Evolutionary conservation across 2,329 filamentous ascomycete genomes (phyloP).

Genomic region (Fusarium sp.): DNA sequence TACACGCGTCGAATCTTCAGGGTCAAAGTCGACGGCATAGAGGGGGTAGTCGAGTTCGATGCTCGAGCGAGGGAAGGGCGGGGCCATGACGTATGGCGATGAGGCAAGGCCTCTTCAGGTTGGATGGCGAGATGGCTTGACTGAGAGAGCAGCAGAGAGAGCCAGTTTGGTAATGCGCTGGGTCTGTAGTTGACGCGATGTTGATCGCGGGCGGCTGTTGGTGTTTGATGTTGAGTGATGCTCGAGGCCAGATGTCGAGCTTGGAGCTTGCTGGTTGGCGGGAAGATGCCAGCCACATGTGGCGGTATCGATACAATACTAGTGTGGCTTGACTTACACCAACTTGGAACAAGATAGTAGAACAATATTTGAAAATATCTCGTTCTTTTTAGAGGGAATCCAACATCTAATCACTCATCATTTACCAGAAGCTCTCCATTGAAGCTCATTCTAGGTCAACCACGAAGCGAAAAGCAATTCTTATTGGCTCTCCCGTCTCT

Average conservation of each 20-base stretch:
- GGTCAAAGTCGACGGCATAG: conserved; percentile 89
- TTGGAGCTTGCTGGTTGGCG: conserved; percentile 38
- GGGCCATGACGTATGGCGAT: conserved; percentile 47
- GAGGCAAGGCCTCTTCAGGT: conserved; percentile 27
- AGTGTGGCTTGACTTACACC: conserved; percentile 46
- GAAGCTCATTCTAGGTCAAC: neutral
- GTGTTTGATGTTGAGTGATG: conserved; percentile 23
- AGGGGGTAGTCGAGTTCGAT: conserved; percentile 81
- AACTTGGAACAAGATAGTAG: neutral
- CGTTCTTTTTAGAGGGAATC: neutral
- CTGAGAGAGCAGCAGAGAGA: neutral
- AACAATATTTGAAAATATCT: neutral
- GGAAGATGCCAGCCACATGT: conserved; percentile 15
- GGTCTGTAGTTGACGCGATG: conserved; percentile 11
- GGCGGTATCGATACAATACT: neutral
- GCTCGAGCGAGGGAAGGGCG: conserved; percentile 62
- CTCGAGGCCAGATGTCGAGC: conserved; percentile 43
- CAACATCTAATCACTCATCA: neutral
- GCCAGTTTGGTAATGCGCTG: conserved; percentile 9
- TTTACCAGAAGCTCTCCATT: too few species aligned
- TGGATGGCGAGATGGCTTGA: neutral
- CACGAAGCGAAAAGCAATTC: neutral
- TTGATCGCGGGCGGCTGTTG: conserved; percentile 28
- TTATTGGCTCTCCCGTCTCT: neutral
- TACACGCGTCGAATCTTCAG: conserved; percentile 76